A percentile compares a stretch with the other conserved stretches of the same genome.
Evolutionary conservation across 1,139 yeast genomes (phyloP).

Genomic region (Spathaspora sp.): DNA sequence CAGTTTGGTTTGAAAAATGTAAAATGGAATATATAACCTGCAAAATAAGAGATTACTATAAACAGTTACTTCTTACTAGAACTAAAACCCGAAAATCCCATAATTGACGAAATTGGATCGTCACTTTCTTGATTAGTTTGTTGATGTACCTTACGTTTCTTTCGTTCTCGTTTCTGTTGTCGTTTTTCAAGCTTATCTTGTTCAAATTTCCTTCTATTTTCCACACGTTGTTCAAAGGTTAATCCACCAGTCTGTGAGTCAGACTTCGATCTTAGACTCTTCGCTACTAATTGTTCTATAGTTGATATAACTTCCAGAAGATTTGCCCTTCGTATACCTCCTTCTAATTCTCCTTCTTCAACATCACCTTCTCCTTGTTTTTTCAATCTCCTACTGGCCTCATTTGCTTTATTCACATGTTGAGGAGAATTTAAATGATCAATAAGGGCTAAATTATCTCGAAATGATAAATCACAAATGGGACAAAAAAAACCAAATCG

Average conservation of each 20-base stretch:
- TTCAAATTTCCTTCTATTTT: slow-evolving; percentile 40
- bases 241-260: slow-evolving; percentile 7
- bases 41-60: background rate
- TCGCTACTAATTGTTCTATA: slow-evolving; percentile 32
- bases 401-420: slow-evolving; percentile 39
- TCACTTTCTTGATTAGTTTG: slow-evolving; percentile 12
- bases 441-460: slow-evolving; percentile 76
- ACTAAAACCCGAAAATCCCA: slow-evolving; percentile 64
- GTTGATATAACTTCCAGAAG: slow-evolving; percentile 30
- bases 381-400: slow-evolving; percentile 9
- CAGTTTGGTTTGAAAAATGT: background rate
- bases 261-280: slow-evolving; percentile 19
- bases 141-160: slow-evolving; percentile 10
- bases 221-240: slow-evolving; percentile 45
- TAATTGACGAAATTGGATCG: slow-evolving; percentile 37
- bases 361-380: slow-evolving; percentile 21
- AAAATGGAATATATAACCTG: background rate
- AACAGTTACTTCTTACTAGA: slow-evolving; percentile 19
- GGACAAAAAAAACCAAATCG: slow-evolving; percentile 84
- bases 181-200: slow-evolving; percentile 31
- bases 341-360: slow-evolving; percentile 28
- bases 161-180: slow-evolving; percentile 23
- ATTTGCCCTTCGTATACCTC: slow-evolving; percentile 35
- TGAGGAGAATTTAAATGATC: slow-evolving; percentile 80
- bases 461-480: slow-evolving; percentile 71